Conservation (phyloP, 116 monocot species). For the Thalassia testudinum region DNA sequence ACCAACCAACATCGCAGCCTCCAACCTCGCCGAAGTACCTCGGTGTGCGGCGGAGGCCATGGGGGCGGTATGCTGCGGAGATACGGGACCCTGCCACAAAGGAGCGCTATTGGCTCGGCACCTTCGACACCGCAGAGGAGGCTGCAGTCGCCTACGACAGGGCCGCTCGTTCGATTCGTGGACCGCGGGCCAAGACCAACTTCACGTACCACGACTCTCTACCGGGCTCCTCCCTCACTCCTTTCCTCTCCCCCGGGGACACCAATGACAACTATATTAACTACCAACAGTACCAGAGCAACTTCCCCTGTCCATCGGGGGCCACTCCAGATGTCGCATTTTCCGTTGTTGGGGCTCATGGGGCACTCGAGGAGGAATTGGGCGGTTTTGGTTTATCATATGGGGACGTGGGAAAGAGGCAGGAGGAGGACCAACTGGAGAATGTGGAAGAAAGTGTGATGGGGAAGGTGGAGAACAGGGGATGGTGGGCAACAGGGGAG, state of each 20-base stretch:
- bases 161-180: constrained; percentile 43
- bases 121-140: constrained; percentile 51
- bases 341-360: too few species aligned
- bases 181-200: constrained; percentile 35
- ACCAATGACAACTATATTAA: background rate
- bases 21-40: constrained; percentile 7
- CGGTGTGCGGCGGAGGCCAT: constrained; percentile 20
- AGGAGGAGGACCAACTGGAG: background rate
- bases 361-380: too few species aligned
- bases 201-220: constrained; percentile 48
- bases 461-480: background rate
- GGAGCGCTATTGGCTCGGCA: constrained; percentile 45
- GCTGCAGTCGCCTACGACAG: constrained; percentile 41
- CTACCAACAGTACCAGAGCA: too few species aligned
- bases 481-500: too few species aligned
- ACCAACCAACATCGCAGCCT: too few species aligned
- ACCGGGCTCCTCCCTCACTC: constrained; percentile 53
- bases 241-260: constrained; percentile 51
- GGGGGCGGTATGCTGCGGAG: constrained; percentile 29
- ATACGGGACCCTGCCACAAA: constrained; percentile 23
- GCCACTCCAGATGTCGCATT: background rate
- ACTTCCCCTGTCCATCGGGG: background rate
- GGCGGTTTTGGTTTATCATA: too few species aligned
- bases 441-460: background rate
- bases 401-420: background rate